Conservation (phyloP, 2,329 filamentous ascomycete species). For the Neopestalotiopsis clavispora region DNA sequence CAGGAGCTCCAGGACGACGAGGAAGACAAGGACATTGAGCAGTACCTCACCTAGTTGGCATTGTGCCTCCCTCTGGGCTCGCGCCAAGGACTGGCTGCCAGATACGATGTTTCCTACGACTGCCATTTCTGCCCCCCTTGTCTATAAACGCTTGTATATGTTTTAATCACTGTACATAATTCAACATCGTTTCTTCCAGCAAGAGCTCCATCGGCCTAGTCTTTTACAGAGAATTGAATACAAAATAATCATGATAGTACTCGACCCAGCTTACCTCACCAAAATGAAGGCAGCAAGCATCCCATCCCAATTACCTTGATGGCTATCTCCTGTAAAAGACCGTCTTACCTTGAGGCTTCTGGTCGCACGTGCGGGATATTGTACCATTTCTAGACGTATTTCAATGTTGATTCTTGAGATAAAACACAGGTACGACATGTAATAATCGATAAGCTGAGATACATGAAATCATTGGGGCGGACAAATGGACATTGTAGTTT, state of each 20-base stretch:
- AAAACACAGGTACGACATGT: too few species aligned
- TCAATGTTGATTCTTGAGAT: too few species aligned
- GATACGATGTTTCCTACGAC: neutral
- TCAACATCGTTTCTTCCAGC: neutral
- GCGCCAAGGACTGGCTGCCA: neutral
- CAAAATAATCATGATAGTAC: neutral
- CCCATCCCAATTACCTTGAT: too few species aligned
- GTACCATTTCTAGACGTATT: too few species aligned
- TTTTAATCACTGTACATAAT: neutral
- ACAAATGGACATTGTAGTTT: too few species aligned
- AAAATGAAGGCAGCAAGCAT: too few species aligned
- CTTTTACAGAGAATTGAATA: neutral
- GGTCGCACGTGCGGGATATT: too few species aligned
- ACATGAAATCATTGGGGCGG: too few species aligned
- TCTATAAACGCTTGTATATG: neutral
- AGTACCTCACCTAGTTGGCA: constrained; percentile 58
- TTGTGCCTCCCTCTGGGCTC: neutral
- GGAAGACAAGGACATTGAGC: constrained; percentile 76
- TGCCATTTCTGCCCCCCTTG: neutral
- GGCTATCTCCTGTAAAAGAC: too few species aligned
- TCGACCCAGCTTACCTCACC: neutral
- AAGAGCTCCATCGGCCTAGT: neutral
- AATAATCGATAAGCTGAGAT: too few species aligned
- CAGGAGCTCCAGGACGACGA: constrained; percentile 63
- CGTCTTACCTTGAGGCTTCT: too few species aligned